Evolutionary conservation across 2,329 filamentous ascomycete genomes (phyloP).

Genomic region (Ophiostoma montium): DNA sequence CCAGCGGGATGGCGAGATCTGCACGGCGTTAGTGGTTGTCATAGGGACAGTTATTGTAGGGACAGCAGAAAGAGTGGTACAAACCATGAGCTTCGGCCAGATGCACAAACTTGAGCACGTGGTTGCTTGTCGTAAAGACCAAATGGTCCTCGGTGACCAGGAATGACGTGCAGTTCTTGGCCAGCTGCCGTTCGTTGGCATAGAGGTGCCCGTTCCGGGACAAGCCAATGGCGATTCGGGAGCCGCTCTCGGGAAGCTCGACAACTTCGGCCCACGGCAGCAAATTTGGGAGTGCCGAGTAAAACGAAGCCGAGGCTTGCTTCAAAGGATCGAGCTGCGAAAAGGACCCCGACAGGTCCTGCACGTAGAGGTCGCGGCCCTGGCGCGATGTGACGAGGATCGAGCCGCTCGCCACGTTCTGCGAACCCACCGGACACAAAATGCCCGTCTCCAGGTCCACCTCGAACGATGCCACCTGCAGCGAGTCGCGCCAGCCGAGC

Average conservation of each 20-base stretch:
- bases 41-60: neutral
- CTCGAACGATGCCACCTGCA: slow-evolving; percentile 14
- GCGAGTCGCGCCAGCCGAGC: slow-evolving; percentile 22
- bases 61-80: neutral
- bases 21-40: too few species aligned
- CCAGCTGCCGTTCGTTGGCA: slow-evolving; percentile 57
- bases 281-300: slow-evolving; percentile 27
- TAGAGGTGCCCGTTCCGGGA: slow-evolving; percentile 66
- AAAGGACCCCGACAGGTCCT: slow-evolving; percentile 32
- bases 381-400: slow-evolving; percentile 19
- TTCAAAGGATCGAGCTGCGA: slow-evolving; percentile 22
- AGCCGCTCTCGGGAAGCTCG: slow-evolving; percentile 21
- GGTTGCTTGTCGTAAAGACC: slow-evolving; percentile 82
- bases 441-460: slow-evolving; percentile 1
- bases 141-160: slow-evolving; percentile 67
- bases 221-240: slow-evolving; percentile 42
- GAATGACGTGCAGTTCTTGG: slow-evolving; percentile 88
- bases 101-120: slow-evolving; percentile 90
- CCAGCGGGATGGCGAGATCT: slow-evolving; percentile 66
- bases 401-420: slow-evolving; percentile 14
- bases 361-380: slow-evolving; percentile 24
- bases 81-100: slow-evolving; percentile 41
- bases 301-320: slow-evolving; percentile 19
- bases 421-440: neutral
- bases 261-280: slow-evolving; percentile 40